Evolutionary conservation across 1,284 basidiomycete species (phyloP), one percentile per base, ranked within the genome.

Genomic region (Heterobasidion irregulare): DNA sequence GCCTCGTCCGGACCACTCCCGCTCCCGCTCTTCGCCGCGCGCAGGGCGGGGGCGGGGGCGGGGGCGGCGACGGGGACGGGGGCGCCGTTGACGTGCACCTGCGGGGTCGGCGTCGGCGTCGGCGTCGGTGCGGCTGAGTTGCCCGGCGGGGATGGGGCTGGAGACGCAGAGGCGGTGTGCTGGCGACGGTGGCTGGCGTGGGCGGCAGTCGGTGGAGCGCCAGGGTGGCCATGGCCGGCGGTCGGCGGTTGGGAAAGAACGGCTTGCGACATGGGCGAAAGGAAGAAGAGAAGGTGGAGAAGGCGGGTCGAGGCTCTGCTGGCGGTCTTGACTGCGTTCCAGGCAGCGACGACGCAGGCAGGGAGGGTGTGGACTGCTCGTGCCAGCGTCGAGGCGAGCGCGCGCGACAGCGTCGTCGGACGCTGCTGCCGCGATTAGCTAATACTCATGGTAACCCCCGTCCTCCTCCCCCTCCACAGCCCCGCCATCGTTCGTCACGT

Each of bases 1-100:
- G 73, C 70, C 50, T 78, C 77, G 50, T 75, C 73, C 12, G 62
- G 64, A 53, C 63, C 62, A 43, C 63, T 58, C 19, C 61, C 60
- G 51, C 61, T 65, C 18, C 62, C 64, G 47, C 56, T 33, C 51
- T 59, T 53, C 51, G 58, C 45, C 48, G 52, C 53, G 47, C 54
- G 54, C 33, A 52, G 47, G 16, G 36, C 36, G 16, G 60, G 35
- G 33, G 35, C 35, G n/a, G n/a, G n/a, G n/a, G n/a, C n/a, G n/a
- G n/a, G n/a, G n/a, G n/a, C n/a, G n/a, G n/a, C n/a, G n/a, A n/a
- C n/a, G n/a, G n/a, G n/a, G 8, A 60, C 53, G 6, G 63, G 64
- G 19, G 53, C 57, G 47, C 65, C 65, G 52, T 66, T 66, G 50
- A 66, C 61, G 44, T 65, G 64, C n/a, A 66, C 59, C 38, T 65